phyloP scores from a whole-genome alignment of 2,329 filamentous ascomycete genomes.

The Aureobasidium lini region DNA sequence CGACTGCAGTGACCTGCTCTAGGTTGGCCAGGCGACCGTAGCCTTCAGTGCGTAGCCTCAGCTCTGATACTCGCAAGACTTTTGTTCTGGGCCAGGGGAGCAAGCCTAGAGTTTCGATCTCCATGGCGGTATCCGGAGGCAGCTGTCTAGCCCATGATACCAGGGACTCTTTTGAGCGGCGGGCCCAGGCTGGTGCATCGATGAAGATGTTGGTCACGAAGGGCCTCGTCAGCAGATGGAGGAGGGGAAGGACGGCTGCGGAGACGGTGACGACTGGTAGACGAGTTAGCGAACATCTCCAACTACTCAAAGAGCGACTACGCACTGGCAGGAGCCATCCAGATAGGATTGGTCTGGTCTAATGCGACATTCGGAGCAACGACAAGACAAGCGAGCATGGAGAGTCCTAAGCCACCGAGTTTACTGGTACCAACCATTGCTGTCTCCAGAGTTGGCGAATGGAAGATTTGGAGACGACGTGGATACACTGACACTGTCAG shows the following conservation, averaged over 20 bases:
- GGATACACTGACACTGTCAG: conserved; percentile 33
- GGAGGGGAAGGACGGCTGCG: conserved; percentile 56
- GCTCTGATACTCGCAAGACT: conserved; percentile 20
- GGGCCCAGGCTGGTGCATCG: conserved; percentile 57
- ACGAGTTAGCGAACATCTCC: neutral
- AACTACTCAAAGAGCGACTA: no score
- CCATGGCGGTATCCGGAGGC: conserved; percentile 34
- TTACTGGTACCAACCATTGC: conserved; percentile 65
- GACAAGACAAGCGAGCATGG: conserved; percentile 57
- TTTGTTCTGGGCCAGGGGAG: conserved; percentile 31
- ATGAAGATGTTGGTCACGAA: conserved; percentile 68
- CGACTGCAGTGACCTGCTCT: conserved; percentile 22
- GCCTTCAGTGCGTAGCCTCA: conserved; percentile 20
- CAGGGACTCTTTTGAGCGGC: conserved; percentile 51
- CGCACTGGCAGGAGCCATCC: conserved; percentile 34
- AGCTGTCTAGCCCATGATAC: conserved; percentile 44
- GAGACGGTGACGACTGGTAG: conserved; percentile 50
- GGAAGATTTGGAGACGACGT: conserved; percentile 62
- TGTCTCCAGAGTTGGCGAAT: conserved; percentile 60
- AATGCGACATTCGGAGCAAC: conserved; percentile 52
- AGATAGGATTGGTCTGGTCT: conserved; percentile 36
- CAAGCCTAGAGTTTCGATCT: conserved; percentile 35
- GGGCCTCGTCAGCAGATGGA: conserved; percentile 58
- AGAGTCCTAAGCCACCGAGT: conserved; percentile 62
- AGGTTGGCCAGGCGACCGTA: conserved; percentile 22